Percentiles rank a stretch among this genome's conserved stretches.
Evolutionary conservation across 768 basidiomycete genomes (phyloP).

Genomic region (Trametes punicea): DNA sequence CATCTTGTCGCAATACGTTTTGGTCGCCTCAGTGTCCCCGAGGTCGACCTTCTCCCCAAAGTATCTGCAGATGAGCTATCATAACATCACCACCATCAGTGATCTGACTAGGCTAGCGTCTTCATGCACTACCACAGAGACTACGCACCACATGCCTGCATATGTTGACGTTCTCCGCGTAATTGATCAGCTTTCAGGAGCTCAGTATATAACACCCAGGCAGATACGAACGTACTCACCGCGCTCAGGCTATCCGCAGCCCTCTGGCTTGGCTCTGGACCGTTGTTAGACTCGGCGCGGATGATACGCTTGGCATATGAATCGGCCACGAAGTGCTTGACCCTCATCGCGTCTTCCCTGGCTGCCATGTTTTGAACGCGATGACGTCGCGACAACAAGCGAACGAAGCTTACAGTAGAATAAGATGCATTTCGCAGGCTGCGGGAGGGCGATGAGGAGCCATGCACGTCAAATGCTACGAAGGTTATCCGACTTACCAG

Average conservation of each 20-base stretch:
- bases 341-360: conserved; percentile 65
- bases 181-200: conserved; percentile 40
- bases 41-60: conserved; percentile 70
- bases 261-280: conserved; percentile 62
- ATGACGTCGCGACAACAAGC: background rate
- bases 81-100: background rate
- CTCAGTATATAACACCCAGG: conserved; percentile 10
- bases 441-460: background rate
- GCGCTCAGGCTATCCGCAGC: conserved; percentile 59
- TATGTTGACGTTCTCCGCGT: conserved; percentile 53
- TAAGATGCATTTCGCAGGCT: conserved; percentile 79
- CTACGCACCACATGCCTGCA: conserved; percentile 71
- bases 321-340: conserved; percentile 49
- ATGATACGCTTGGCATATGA: conserved; percentile 44
- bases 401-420: conserved; percentile 73
- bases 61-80: conserved; percentile 71
- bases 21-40: conserved; percentile 40
- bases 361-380: conserved; percentile 43
- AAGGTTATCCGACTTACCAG: conserved; percentile 38
- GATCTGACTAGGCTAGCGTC: too few species aligned
- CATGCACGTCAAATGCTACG: background rate
- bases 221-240: conserved; percentile 38
- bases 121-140: too few species aligned
- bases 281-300: conserved; percentile 42
- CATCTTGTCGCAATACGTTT: conserved; percentile 66